Evolutionary conservation across 2,329 filamentous ascomycete genomes (phyloP).

Genomic region (Hawksworthiomyces lignivorus): DNA sequence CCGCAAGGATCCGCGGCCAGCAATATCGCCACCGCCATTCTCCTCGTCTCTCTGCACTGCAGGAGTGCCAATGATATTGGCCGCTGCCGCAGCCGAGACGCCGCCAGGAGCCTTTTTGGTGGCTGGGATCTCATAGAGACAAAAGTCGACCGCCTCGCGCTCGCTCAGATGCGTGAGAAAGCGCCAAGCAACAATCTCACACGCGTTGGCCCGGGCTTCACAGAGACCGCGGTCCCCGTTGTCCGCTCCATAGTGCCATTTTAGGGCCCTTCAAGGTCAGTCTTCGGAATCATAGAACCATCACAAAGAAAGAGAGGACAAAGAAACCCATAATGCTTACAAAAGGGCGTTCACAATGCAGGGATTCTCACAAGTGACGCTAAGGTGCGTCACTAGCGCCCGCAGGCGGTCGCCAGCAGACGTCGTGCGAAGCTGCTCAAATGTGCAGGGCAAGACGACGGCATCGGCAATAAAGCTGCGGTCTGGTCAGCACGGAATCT

Average conservation of each 20-base stretch:
- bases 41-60: constrained; percentile 8
- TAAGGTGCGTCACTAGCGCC: constrained; percentile 56
- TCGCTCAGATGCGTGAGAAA: constrained; percentile 66
- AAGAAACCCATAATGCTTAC: too few species aligned
- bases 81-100: constrained; percentile 1
- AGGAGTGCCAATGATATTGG: too few species aligned
- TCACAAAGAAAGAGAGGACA: constrained; percentile 24
- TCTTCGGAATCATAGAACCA: neutral
- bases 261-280: constrained; percentile 49
- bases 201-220: constrained; percentile 62
- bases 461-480: constrained; percentile 54
- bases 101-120: constrained; percentile 19
- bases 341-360: constrained; percentile 65
- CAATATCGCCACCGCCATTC: neutral
- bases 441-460: constrained; percentile 58
- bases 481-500: neutral
- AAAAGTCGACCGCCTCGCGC: constrained; percentile 64
- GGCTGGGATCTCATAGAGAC: constrained; percentile 63
- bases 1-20: neutral
- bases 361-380: constrained; percentile 55
- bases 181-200: constrained; percentile 75
- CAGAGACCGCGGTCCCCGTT: constrained; percentile 58
- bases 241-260: constrained; percentile 63
- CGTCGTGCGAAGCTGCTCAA: constrained; percentile 65
- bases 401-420: constrained; percentile 52